These are phyloP conservation scores for Paraconiothyrium brasiliense DNA, from an alignment of 2,329 filamentous ascomycete species.

Conservation along the genomic window DNA sequence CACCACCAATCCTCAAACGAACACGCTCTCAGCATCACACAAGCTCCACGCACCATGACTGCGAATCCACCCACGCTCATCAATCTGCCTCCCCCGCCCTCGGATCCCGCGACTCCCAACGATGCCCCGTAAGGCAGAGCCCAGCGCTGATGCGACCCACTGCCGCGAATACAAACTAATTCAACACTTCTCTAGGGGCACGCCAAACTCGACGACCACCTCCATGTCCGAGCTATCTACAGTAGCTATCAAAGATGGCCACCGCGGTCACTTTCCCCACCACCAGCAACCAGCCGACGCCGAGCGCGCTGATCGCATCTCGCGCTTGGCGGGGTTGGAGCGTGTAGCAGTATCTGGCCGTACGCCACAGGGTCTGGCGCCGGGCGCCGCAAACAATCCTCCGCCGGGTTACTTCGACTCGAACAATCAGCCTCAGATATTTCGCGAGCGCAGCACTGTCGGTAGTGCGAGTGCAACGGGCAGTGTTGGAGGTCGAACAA, in stretches of 20 bases:
- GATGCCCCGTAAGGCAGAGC: conserved; percentile 79
- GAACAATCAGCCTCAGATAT: conserved; percentile 71
- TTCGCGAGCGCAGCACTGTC: conserved; percentile 84
- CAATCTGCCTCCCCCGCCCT: conserved; percentile 83
- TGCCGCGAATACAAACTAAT: conserved; percentile 26
- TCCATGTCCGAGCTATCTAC: conserved; percentile 92
- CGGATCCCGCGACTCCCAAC: conserved; percentile 84
- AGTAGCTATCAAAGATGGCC: conserved; percentile 95
- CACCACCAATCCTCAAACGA: conserved; percentile 5
- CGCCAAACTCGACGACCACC: conserved; percentile 90
- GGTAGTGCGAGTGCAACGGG: conserved; percentile 90
- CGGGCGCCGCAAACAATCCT: conserved; percentile 54
- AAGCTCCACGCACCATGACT: conserved; percentile 35
- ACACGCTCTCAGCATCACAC: conserved; percentile 17
- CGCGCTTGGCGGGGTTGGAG: conserved; percentile 90
- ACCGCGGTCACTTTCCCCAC: conserved; percentile 79
- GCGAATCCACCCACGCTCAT: conserved; percentile 72
- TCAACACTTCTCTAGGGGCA: conserved; percentile 68
- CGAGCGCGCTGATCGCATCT: conserved; percentile 94
- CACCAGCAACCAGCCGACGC: conserved; percentile 79
- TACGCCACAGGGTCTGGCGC: conserved; percentile 54
- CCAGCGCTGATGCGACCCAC: conserved; percentile 13
- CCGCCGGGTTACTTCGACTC: conserved; percentile 79
- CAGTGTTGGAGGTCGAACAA: conserved; percentile 73
- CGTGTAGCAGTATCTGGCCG: conserved; percentile 80